phyloP scores from a whole-genome alignment of 768 basidiomycete species.

The Melanogaster broomeanus region DNA sequence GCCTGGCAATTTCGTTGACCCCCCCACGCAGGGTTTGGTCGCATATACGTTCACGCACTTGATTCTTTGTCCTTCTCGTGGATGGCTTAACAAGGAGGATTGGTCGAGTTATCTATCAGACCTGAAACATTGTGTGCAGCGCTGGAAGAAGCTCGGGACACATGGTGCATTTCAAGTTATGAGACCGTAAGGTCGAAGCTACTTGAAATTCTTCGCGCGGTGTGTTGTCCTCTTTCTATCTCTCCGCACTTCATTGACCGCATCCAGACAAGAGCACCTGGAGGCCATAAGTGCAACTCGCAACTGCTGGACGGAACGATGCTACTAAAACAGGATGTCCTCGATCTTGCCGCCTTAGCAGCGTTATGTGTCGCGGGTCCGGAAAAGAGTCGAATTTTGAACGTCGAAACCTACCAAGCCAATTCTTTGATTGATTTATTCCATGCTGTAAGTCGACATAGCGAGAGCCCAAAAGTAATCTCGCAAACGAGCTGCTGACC shows the following conservation, averaged over 20 bases:
- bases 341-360: slow-evolving; percentile 17
- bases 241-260: slow-evolving; percentile 9
- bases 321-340: slow-evolving; percentile 20
- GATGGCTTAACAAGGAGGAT: slow-evolving; percentile 8
- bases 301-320: slow-evolving; percentile 15
- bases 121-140: slow-evolving; percentile 9
- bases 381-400: slow-evolving; percentile 4
- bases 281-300: slow-evolving; percentile 26
- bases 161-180: slow-evolving; percentile 14
- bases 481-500: slow-evolving; percentile 3
- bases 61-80: slow-evolving; percentile 11
- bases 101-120: slow-evolving; percentile 7
- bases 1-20: slow-evolving; percentile 8
- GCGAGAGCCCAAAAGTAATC: not conserved
- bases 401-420: not conserved
- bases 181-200: slow-evolving; percentile 10
- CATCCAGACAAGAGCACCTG: slow-evolving; percentile 8
- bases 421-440: slow-evolving; percentile 23
- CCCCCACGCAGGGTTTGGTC: slow-evolving; percentile 21
- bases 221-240: not conserved
- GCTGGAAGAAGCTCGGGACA: slow-evolving; percentile 8
- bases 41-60: slow-evolving; percentile 32
- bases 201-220: slow-evolving; percentile 15
- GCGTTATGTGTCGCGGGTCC: slow-evolving; percentile 11
- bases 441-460: slow-evolving; percentile 19